Conservation (phyloP, 257 asterid species). For the Scutellaria galericulata region DNA sequence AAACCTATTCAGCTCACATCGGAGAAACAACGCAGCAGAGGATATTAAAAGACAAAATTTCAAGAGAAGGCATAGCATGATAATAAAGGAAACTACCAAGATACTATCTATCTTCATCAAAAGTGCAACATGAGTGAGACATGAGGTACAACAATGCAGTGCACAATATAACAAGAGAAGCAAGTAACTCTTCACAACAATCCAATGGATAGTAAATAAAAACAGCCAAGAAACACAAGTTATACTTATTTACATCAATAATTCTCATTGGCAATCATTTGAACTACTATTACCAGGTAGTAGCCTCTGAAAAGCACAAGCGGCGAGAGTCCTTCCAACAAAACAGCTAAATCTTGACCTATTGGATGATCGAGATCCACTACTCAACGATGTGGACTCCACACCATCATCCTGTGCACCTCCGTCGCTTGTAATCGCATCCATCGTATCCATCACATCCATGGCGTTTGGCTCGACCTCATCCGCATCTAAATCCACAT, state of each 20-base stretch:
- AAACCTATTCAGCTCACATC: no score
- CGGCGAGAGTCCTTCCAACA: slow-evolving; percentile 33
- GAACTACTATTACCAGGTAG: slow-evolving; percentile 33
- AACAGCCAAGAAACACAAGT: neutral
- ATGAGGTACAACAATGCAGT: no score
- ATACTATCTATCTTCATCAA: no score
- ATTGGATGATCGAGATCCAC: slow-evolving; percentile 25
- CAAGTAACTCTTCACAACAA: neutral
- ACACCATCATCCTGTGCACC: slow-evolving; percentile 39
- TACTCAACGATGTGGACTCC: slow-evolving; percentile 30
- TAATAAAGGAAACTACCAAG: no score
- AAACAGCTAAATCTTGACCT: slow-evolving; percentile 37
- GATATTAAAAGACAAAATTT: no score
- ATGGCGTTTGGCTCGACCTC: slow-evolving; percentile 61
- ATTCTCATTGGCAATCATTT: neutral
- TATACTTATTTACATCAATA: neutral
- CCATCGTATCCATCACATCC: slow-evolving; percentile 27
- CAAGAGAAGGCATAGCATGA: no score
- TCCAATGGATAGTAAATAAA: neutral
- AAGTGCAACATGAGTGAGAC: no score
- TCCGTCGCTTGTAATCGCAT: slow-evolving; percentile 58
- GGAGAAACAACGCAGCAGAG: no score
- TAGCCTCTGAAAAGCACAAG: slow-evolving; percentile 41
- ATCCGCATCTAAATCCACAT: slow-evolving; percentile 73
- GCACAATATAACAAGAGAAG: no score